These are phyloP conservation scores for Bondarzewia mesenterica DNA, from an alignment of 1,284 basidiomycete species.

Conservation along the genomic window DNA sequence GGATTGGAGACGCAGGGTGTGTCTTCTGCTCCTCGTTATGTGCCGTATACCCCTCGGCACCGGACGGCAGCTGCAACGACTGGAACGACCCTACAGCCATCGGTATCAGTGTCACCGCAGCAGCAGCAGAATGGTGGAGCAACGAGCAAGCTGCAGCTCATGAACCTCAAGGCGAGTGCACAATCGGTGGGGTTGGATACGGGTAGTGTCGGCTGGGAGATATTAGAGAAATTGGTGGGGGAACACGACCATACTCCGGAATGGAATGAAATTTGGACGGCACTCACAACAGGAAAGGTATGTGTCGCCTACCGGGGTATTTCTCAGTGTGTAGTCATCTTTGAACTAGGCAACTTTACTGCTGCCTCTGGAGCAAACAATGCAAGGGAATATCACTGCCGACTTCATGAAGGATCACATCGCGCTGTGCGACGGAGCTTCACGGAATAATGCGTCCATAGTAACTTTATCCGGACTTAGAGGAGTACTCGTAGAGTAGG, in stretches of 20 bases:
- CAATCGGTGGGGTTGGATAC: conserved; percentile 69
- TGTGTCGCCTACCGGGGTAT: conserved; percentile 10
- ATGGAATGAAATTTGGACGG: conserved; percentile 71
- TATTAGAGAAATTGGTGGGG: conserved; percentile 70
- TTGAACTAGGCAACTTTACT: conserved; percentile 62
- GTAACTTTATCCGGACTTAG: conserved; percentile 79
- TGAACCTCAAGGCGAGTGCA: conserved; percentile 74
- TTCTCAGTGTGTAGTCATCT: not conserved
- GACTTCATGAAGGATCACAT: conserved; percentile 79
- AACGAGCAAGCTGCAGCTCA: conserved; percentile 63
- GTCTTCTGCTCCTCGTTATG: conserved; percentile 32
- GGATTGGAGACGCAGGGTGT: conserved; percentile 16
- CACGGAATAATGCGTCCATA: conserved; percentile 39
- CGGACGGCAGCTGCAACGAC: conserved; percentile 45
- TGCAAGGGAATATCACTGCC: conserved; percentile 50
- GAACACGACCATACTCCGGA: conserved; percentile 55
- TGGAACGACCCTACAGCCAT: conserved; percentile 31
- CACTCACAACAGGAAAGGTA: conserved; percentile 65
- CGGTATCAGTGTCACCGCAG: conserved; percentile 29
- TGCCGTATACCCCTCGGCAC: conserved; percentile 48
- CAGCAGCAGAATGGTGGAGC: conserved; percentile 42
- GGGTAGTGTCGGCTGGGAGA: conserved; percentile 72
- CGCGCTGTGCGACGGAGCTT: conserved; percentile 46
- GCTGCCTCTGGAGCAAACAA: conserved; percentile 55
- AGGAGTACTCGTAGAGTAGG: conserved; percentile 55